Conservation (phyloP, 1,284 basidiomycete genomes). For the Leccinum cinnamomeum region DNA sequence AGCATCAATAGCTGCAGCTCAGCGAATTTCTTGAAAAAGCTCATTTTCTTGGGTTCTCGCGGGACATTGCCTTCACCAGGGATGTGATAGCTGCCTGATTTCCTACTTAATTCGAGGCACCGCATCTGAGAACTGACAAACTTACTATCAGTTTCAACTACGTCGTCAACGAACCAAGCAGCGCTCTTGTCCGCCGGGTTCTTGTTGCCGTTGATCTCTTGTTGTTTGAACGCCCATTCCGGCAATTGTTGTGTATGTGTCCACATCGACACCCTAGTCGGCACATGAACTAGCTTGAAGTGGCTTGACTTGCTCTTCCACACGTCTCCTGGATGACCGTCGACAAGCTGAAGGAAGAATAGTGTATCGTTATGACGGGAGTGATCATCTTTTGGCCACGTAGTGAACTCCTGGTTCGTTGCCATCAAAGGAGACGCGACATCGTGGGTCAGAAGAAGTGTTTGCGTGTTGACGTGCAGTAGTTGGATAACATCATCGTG, state of each 20-base stretch:
- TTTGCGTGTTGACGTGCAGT: constrained; percentile 84
- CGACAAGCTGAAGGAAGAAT: constrained; percentile 75
- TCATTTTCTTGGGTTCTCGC: constrained; percentile 78
- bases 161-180: constrained; percentile 87
- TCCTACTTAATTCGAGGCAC: neutral
- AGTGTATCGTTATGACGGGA: constrained; percentile 83
- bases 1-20: constrained; percentile 96
- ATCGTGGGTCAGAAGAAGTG: constrained; percentile 90
- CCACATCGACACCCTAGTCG: constrained; percentile 93
- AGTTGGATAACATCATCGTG: constrained; percentile 90
- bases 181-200: constrained; percentile 81
- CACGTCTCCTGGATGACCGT: constrained; percentile 72
- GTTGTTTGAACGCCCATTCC: constrained; percentile 96
- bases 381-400: constrained; percentile 73
- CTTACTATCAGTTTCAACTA: constrained; percentile 73
- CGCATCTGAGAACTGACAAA: constrained; percentile 8
- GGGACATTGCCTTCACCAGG: constrained; percentile 34
- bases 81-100: constrained; percentile 19
- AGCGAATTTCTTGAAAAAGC: constrained; percentile 93
- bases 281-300: constrained; percentile 86
- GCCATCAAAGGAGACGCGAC: constrained; percentile 97
- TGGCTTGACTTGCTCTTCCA: constrained; percentile 93
- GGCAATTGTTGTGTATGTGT: constrained; percentile 85
- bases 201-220: constrained; percentile 99
- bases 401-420: constrained; percentile 98